Conservation (phyloP, 805 yeast genomes). For the Saturnispora kantuleensis region DNA sequence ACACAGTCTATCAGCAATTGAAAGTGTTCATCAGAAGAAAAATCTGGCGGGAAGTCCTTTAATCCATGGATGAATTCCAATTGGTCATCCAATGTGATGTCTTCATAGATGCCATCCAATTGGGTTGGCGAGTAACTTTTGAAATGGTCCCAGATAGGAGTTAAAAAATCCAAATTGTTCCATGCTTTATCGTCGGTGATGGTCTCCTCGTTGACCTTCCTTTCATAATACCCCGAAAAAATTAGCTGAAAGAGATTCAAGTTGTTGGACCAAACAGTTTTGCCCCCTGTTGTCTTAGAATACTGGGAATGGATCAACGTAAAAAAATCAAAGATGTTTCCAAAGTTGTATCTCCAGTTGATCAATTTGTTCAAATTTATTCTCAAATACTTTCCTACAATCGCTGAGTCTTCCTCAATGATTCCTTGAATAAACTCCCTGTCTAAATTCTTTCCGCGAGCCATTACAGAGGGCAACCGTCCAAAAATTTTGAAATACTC, state of each 20-base stretch:
- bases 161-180: slow-evolving; percentile 15
- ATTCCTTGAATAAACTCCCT: slow-evolving; percentile 17
- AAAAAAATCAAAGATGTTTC: slow-evolving; percentile 21
- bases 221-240: slow-evolving; percentile 16
- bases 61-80: slow-evolving; percentile 15
- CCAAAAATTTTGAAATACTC: slow-evolving; percentile 22
- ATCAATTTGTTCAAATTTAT: slow-evolving; percentile 21
- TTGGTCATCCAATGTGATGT: slow-evolving; percentile 19
- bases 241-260: slow-evolving; percentile 21
- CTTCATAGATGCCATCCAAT: slow-evolving; percentile 15
- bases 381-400: slow-evolving; percentile 17
- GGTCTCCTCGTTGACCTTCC: slow-evolving; percentile 9
- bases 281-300: slow-evolving; percentile 9
- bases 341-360: slow-evolving; percentile 23
- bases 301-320: slow-evolving; percentile 21
- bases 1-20: slow-evolving; percentile 12
- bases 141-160: slow-evolving; percentile 17
- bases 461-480: slow-evolving; percentile 22
- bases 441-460: slow-evolving; percentile 10
- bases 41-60: slow-evolving; percentile 7
- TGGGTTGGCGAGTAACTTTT: slow-evolving; percentile 7
- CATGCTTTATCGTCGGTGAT: not conserved
- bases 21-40: slow-evolving; percentile 8
- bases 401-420: slow-evolving; percentile 14
- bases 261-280: slow-evolving; percentile 22